Evolutionary conservation across 1,284 basidiomycete genomes (phyloP), one percentile per base, ranked within the genome.

Genomic region (Fomitopsis schrenkii): DNA sequence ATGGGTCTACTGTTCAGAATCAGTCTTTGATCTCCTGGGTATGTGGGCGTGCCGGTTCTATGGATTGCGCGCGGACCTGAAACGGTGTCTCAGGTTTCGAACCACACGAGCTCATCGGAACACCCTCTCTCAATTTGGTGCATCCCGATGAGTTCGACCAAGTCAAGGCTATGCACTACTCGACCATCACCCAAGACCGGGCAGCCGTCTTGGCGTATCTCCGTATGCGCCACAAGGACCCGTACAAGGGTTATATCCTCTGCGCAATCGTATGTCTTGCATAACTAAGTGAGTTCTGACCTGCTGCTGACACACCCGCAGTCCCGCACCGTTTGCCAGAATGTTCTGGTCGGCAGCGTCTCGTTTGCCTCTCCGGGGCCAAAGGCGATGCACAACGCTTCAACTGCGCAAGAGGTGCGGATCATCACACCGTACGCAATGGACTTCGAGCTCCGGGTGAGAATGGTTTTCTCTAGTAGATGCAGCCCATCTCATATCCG

Each of bases 321-420:
- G 75, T 78, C 73, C 52, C 72, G 87, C 61, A 90, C 88, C 2
- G 86, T 91, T 17, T 88, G 88, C 52, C 83, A 89, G 68, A 88
- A 89, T 65, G 86, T 89, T 14, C 75, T 90, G 38, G 87, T 91
- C 26, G 89, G 84, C 35, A 88, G 87, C 64, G 85, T 91, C 33
- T 90, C 90, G 1, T 88, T 87, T 67, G 89, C 88, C 10, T 80
- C 81, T 42, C 85, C 87, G 7, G 84, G 86, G 2, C 82, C 84
- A 15, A 88, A 89, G 69, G 85, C 88, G 1, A 80, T 91, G 69
- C 87, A 90, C 67, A 90, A 86, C 66, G 87, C 86, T 9, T 90
- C 89, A 8, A 91, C 90, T 0, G 89, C 89, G 0, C 87, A 90
- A 72, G 89, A 91, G 74, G 84, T 91, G 63, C 83, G 83, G 22